A percentile compares a stretch with the other conserved stretches of the same genome.
These are phyloP conservation scores for Euphorbia tirucalli DNA, from an alignment of 345 rosid species.

Conservation along the genomic window DNA sequence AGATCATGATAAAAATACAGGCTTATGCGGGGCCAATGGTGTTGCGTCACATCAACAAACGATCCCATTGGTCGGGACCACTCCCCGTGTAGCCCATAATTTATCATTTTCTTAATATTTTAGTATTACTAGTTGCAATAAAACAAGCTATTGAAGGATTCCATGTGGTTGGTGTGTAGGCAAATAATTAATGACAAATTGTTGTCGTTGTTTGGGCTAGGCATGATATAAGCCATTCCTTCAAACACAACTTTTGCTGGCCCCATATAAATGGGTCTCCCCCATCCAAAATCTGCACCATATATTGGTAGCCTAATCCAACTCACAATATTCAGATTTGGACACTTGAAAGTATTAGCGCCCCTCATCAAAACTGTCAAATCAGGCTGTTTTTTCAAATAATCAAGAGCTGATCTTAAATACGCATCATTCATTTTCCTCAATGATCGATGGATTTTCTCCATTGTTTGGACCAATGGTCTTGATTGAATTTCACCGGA, in stretches of 20 bases:
- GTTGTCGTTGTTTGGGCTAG: background rate
- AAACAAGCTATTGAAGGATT: conserved; percentile 7
- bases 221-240: conserved; percentile 8
- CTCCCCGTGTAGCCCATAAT: no score
- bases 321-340: conserved; percentile 22
- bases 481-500: conserved; percentile 30
- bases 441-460: conserved; percentile 23
- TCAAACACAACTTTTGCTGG: background rate
- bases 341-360: background rate
- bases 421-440: conserved; percentile 36
- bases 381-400: conserved; percentile 1
- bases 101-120: no score
- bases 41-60: no score
- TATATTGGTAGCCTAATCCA: conserved; percentile 20
- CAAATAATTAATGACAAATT: background rate
- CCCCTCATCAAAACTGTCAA: background rate
- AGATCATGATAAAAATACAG: no score
- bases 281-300: conserved; percentile 26
- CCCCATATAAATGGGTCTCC: background rate
- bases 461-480: conserved; percentile 24
- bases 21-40: no score
- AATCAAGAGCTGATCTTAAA: conserved; percentile 37
- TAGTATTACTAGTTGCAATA: no score
- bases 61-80: no score
- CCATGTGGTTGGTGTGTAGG: conserved; percentile 8